Evolutionary conservation across 1,139 yeast species (phyloP), one percentile per base, ranked within the genome.

Genomic region (Pichia sp.): DNA sequence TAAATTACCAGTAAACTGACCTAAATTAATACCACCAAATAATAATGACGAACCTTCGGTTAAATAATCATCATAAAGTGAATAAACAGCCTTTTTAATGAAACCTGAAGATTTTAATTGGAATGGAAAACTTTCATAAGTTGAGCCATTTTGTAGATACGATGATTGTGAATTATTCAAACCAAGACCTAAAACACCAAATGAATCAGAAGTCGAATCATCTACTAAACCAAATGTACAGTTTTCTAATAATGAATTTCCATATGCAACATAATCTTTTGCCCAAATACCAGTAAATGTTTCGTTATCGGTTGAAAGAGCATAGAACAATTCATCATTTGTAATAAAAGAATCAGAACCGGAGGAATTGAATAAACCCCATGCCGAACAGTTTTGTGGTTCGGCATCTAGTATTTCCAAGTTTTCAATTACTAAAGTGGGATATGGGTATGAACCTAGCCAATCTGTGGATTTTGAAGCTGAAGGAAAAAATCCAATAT

Each of bases 231-330:
- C 87, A 56, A 81, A 74, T 15, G 76, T 68, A 51, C 79, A 67
- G 49, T 67, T 61, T 0, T 65, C 53, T 12, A 82, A 68, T 30
- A 65, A 60, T 4, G 70, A 66, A 25, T 67, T 69, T 45, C 72
- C 70, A 43, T 80, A 59, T 5, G 59, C 53, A 35, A 80, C 66
- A 39, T 61, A 59, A 58, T 83, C 92, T 46, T 66, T 63, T 39
- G 81, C 86, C 82, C 83, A 83, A 50, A 67, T 59, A 41, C 92
- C 94, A 6, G 56, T 48, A 8, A 88, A 84, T 54, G 59, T 67
- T 35, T 83, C 69, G 9, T 62, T 63, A 59, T 83, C 90, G 37
- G 79, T 85, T 56, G 84, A 84, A 36, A 63, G 50, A 56, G 82
- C 81, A 44, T 56, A 59, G 56, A 73, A 75, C 43, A 59, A 64